A percentile compares a stretch with the other conserved stretches of the same genome.
Evolutionary conservation across 106 monocot genomes (phyloP).

Genomic region (Hemerocallis citrina): DNA sequence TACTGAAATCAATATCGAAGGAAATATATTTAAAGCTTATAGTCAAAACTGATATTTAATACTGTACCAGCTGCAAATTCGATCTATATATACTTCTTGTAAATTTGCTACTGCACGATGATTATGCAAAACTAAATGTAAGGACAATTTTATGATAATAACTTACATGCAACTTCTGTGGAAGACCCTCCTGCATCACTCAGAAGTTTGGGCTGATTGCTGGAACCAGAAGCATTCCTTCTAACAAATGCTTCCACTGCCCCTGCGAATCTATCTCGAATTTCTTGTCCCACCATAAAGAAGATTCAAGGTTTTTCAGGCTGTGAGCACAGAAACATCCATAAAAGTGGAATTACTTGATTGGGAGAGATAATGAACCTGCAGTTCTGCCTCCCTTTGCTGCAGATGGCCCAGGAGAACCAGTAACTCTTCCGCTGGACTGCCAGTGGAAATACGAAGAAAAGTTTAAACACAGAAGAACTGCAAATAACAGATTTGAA

Average conservation of each 20-base stretch:
- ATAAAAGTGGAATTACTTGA: too few species aligned
- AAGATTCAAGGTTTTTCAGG: neutral
- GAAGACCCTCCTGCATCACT: slow-evolving; percentile 26
- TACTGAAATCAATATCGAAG: too few species aligned
- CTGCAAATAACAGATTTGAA: too few species aligned
- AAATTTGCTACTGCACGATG: too few species aligned
- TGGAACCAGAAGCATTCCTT: slow-evolving; percentile 47
- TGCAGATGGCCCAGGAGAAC: slow-evolving; percentile 29
- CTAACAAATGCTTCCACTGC: slow-evolving; percentile 59
- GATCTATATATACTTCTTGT: neutral
- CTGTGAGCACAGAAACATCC: neutral
- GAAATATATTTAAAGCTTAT: too few species aligned
- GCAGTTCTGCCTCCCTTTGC: slow-evolving; percentile 29
- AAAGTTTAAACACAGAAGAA: neutral
- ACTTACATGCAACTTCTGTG: slow-evolving; percentile 39
- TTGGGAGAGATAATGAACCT: slow-evolving; percentile 27
- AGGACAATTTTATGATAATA: neutral
- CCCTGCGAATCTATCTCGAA: slow-evolving; percentile 42
- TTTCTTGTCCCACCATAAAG: slow-evolving; percentile 30
- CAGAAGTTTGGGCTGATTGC: slow-evolving; percentile 31
- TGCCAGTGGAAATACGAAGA: slow-evolving; percentile 8
- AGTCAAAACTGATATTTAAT: too few species aligned
- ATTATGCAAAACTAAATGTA: too few species aligned
- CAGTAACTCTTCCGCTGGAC: slow-evolving; percentile 28
- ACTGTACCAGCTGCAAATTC: neutral